Conservation (phyloP, 2,329 filamentous ascomycete species). For the Mycosphaerella sp. region DNA sequence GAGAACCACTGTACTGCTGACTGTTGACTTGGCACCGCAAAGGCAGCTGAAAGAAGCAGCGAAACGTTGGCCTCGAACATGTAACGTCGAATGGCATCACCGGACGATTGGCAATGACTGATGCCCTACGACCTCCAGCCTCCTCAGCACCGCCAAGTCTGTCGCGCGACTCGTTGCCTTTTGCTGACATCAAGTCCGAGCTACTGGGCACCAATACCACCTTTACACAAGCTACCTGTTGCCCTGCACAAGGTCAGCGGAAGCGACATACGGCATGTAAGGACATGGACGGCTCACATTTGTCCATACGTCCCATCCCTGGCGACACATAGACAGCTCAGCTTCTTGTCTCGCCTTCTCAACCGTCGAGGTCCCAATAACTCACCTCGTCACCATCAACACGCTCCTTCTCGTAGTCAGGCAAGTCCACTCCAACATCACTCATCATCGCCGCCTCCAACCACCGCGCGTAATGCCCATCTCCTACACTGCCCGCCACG, state of each 20-base stretch:
- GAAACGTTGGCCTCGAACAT: too few species aligned
- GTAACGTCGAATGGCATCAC: too few species aligned
- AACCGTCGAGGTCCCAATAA: conserved; percentile 8
- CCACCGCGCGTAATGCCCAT: conserved; percentile 38
- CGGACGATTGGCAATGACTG: too few species aligned
- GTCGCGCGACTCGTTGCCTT: too few species aligned
- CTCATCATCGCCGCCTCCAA: conserved; percentile 43
- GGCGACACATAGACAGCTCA: not conserved
- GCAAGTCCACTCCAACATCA: conserved; percentile 28
- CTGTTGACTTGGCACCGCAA: too few species aligned
- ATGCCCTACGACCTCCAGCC: too few species aligned
- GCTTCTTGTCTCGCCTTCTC: not conserved
- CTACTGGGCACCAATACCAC: too few species aligned
- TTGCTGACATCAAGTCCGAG: too few species aligned
- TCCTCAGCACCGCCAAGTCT: too few species aligned
- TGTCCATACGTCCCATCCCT: conserved; percentile 9
- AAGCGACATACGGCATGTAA: not conserved
- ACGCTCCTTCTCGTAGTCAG: conserved; percentile 18
- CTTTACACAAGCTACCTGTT: not conserved
- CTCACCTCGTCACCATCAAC: conserved; percentile 17
- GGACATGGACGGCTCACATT: not conserved
- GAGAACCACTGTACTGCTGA: too few species aligned
- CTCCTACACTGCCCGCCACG: conserved; percentile 40
- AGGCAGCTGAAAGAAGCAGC: too few species aligned
- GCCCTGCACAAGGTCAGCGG: conserved; percentile 1